phyloP scores from a whole-genome alignment of 352 stramenopile species.

The Globisporangium apiculatum region DNA sequence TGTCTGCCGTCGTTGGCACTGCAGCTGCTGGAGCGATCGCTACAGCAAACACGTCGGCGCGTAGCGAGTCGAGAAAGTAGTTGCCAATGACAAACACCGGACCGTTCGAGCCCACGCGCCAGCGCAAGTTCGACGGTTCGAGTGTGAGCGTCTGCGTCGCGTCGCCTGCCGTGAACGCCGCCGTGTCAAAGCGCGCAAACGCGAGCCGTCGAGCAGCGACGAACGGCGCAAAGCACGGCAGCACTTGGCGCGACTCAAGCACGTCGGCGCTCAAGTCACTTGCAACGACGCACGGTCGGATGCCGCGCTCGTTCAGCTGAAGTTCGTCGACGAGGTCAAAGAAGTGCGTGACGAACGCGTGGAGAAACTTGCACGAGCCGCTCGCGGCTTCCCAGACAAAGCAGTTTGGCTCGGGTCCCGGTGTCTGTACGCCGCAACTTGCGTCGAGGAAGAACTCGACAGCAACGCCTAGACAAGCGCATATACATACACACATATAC shows the following conservation, averaged over 20 bases:
- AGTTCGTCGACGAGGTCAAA: constrained; percentile 24
- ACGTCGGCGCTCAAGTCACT: constrained; percentile 72
- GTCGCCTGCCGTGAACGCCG: constrained; percentile 26
- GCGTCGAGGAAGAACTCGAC: constrained; percentile 38
- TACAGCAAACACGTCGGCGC: constrained; percentile 57
- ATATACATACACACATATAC: background rate
- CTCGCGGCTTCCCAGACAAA: constrained; percentile 81
- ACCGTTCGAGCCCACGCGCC: constrained; percentile 37
- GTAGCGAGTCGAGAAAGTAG: constrained; percentile 79
- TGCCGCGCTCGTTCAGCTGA: too few species aligned
- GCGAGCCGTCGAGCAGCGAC: constrained; percentile 36
- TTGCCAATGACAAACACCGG: constrained; percentile 76
- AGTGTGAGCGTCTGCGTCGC: constrained; percentile 26
- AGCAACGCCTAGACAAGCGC: constrained; percentile 14
- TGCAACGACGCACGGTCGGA: constrained; percentile 47
- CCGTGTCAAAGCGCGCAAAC: constrained; percentile 67
- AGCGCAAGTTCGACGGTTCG: constrained; percentile 17
- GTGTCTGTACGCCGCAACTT: background rate
- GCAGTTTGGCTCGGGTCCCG: constrained; percentile 34
- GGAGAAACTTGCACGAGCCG: constrained; percentile 77
- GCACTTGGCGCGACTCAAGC: constrained; percentile 43
- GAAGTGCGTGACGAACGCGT: constrained; percentile 67
- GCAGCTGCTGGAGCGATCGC: background rate
- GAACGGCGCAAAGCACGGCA: constrained; percentile 54
- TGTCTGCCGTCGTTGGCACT: background rate